phyloP scores from a whole-genome alignment of 441 rosid species.

The Erodium trifolium region DNA sequence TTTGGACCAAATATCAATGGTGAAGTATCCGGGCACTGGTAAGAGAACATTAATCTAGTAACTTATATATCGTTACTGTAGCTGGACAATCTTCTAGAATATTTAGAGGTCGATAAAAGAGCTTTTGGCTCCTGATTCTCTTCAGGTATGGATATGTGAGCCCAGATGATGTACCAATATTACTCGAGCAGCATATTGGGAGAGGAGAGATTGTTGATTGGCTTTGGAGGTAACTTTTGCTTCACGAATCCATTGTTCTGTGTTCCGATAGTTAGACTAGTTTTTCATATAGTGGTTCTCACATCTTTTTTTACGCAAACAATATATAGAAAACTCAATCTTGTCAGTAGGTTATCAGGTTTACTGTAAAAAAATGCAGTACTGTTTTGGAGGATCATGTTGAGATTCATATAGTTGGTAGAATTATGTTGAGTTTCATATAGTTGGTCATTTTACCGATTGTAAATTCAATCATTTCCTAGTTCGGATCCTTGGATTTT shows the following conservation, averaged over 20 bases:
- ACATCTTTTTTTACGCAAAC: not conserved
- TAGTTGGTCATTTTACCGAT: not conserved
- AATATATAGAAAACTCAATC: no score
- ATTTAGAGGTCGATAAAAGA: not conserved
- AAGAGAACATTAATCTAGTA: constrained; percentile 19
- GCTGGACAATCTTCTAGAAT: not conserved
- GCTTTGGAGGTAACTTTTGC: constrained; percentile 65
- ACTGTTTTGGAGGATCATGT: no score
- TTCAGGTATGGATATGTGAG: constrained; percentile 86
- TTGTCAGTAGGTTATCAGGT: no score
- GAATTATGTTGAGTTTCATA: no score
- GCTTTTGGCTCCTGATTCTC: constrained; percentile 14
- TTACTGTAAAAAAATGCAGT: no score
- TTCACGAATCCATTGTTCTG: constrained; percentile 12
- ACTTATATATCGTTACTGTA: constrained; percentile 12
- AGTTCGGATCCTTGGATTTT: no score
- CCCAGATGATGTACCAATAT: constrained; percentile 69
- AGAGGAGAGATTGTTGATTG: constrained; percentile 78
- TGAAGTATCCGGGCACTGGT: constrained; percentile 79
- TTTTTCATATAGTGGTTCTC: not conserved
- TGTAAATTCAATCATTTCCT: not conserved
- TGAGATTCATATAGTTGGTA: no score
- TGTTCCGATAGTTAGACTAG: not conserved
- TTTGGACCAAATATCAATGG: constrained; percentile 55
- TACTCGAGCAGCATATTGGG: constrained; percentile 73